phyloP scores from a whole-genome alignment of 1,139 yeast species.

The Groenewaldozyma sp. region DNA sequence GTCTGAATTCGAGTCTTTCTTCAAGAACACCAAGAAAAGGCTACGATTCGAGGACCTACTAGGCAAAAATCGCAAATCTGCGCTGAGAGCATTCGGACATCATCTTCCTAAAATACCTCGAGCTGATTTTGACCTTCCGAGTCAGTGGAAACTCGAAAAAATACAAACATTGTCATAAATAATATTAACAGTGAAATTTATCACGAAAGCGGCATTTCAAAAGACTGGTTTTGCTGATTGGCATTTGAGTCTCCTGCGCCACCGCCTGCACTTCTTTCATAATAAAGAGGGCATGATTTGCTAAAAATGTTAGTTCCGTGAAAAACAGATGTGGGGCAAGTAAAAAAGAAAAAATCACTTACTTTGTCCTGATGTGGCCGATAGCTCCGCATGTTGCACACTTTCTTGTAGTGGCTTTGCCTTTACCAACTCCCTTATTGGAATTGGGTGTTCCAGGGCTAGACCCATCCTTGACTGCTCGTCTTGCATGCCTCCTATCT shows the following conservation, averaged over 20 bases:
- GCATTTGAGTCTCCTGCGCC: no score
- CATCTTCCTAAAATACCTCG: constrained; percentile 40
- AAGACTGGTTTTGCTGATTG: background rate
- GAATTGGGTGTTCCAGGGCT: constrained; percentile 30
- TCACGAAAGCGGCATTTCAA: background rate
- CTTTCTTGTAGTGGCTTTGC: constrained; percentile 68
- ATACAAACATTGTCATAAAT: background rate
- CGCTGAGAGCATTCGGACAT: constrained; percentile 22
- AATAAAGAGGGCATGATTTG: constrained; percentile 80
- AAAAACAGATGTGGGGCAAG: no score
- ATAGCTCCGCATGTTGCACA: constrained; percentile 94
- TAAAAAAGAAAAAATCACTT: constrained; percentile 3
- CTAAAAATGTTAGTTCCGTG: constrained; percentile 10
- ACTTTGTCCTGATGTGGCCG: constrained; percentile 86
- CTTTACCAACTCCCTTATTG: constrained; percentile 27
- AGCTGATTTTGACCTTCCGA: constrained; percentile 67
- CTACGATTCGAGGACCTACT: background rate
- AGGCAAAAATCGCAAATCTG: constrained; percentile 8
- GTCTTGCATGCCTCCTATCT: constrained; percentile 51
- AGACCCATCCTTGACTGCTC: constrained; percentile 34
- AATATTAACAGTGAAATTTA: background rate
- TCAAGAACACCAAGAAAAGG: constrained; percentile 2
- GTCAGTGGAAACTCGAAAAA: constrained; percentile 47
- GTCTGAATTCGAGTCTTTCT: background rate
- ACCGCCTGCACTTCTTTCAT: constrained; percentile 23